Conservation (phyloP, 345 rosid species). For the Salix koriyanagi region DNA sequence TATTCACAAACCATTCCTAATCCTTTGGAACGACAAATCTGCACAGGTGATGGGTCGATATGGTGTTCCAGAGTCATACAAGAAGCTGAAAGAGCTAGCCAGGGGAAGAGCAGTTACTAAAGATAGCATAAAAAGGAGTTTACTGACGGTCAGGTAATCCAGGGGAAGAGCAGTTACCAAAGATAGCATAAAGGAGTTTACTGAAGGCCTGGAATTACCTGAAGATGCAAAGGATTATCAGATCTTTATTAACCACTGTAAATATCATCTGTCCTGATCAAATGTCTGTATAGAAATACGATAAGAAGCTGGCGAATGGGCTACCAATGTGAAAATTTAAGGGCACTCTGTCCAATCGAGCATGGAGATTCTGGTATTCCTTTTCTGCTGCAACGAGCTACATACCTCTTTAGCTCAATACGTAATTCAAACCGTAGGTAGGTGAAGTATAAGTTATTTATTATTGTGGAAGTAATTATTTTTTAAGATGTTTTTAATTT, state of each 20-base stretch:
- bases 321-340: background rate
- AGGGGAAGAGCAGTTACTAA: conserved; percentile 78
- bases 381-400: background rate
- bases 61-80: conserved; percentile 89
- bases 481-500: too few species aligned
- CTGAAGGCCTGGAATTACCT: conserved; percentile 63
- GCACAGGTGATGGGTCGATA: conserved; percentile 84
- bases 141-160: conserved; percentile 51
- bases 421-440: background rate
- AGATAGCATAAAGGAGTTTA: conserved; percentile 69
- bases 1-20: background rate
- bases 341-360: background rate
- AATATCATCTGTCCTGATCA: background rate
- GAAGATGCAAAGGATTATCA: conserved; percentile 47
- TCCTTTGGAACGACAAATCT: background rate
- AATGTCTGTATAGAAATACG: background rate
- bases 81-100: conserved; percentile 87
- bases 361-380: background rate
- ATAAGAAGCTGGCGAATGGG: background rate
- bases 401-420: background rate
- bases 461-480: too few species aligned
- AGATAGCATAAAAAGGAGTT: conserved; percentile 66
- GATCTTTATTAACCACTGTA: background rate
- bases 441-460: background rate
- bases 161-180: conserved; percentile 79